Conservation (phyloP, 2,329 filamentous ascomycete genomes). For the Colletotrichum caudatum region DNA sequence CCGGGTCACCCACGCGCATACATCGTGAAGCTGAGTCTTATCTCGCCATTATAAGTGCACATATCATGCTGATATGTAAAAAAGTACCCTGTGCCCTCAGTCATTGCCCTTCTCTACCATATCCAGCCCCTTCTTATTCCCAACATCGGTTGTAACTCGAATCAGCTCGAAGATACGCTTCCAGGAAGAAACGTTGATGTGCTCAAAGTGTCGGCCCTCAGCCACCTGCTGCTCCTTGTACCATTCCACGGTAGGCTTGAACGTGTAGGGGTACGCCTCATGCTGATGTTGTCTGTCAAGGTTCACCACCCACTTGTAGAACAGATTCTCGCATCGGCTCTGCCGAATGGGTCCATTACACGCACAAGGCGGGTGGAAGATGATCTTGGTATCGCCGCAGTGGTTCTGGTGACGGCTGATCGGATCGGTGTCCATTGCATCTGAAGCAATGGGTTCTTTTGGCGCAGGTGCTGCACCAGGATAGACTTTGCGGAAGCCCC, state of each 20-base stretch:
- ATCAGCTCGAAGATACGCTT: slow-evolving; percentile 53
- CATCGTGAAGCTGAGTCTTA: too few species aligned
- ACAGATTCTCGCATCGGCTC: slow-evolving; percentile 57
- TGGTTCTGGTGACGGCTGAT: slow-evolving; percentile 37
- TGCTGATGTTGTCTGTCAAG: slow-evolving; percentile 42
- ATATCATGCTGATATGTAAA: not conserved
- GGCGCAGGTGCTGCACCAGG: not conserved
- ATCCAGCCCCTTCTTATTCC: not conserved
- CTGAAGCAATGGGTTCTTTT: not conserved
- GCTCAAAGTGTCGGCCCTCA: slow-evolving; percentile 63
- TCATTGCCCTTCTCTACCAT: not conserved
- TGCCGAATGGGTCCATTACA: slow-evolving; percentile 30
- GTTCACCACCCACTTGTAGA: slow-evolving; percentile 55
- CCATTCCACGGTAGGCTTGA: slow-evolving; percentile 64
- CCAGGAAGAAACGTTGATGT: slow-evolving; percentile 61
- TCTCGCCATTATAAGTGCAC: not conserved
- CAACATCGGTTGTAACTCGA: not conserved
- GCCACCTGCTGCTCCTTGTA: slow-evolving; percentile 58
- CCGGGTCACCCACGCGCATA: not conserved
- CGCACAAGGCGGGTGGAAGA: slow-evolving; percentile 62
- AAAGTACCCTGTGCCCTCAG: not conserved
- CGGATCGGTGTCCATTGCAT: slow-evolving; percentile 33
- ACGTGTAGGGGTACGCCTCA: slow-evolving; percentile 54
- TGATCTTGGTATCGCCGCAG: slow-evolving; percentile 48
- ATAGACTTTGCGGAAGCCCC: slow-evolving; percentile 56